Evolutionary conservation across 345 rosid species (phyloP), one percentile per base, ranked within the genome.

Genomic region (Euclidium syriacum): DNA sequence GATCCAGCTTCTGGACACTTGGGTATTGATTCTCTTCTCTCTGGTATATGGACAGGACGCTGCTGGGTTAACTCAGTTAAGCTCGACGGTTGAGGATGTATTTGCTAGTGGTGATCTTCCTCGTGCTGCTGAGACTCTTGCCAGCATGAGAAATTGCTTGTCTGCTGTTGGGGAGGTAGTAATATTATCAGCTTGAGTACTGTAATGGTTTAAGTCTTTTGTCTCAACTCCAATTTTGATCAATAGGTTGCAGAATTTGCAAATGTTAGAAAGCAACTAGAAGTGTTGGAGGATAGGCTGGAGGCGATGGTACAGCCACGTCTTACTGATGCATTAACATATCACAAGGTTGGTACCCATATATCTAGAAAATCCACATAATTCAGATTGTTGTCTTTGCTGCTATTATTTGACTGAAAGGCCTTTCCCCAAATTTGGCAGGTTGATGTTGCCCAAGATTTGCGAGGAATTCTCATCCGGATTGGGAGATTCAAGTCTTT

Each of bases 91-190:
- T 34, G 99, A 94, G 80, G 97, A 87, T 80, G 97, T 94, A 10
- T 94, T 94, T 73, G 88, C 95, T 32, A 90, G 96, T 10, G 96
- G 99, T 2, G 99, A 94, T 78, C 96, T 94, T 81, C 95, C 97
- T 52, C 90, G 87, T 24, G 99, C 99, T 38, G 99, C 99, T 10
- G 97, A 94, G 72, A 94, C 99, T 59, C 82, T 94, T 86, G 92
- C 99, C 58, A 90, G 85, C 76, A 94, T 94, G 99, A 85, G 92
- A 77, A 96, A 87, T 78, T 94, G 99, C 75, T 69, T 94, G 73
- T 85, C 99, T 70, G 99, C 97, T 52, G 97, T 94, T 10, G 99
- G 99, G 12, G 99, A 94, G 96, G 99, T 89, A 67, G 48, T 56
- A 4, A 51, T 40, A 17, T 33, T 50, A 23, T 38, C 33, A 17